Conservation (phyloP, 495 filamentous ascomycete species). For the Aspergillus indologenus region DNA sequence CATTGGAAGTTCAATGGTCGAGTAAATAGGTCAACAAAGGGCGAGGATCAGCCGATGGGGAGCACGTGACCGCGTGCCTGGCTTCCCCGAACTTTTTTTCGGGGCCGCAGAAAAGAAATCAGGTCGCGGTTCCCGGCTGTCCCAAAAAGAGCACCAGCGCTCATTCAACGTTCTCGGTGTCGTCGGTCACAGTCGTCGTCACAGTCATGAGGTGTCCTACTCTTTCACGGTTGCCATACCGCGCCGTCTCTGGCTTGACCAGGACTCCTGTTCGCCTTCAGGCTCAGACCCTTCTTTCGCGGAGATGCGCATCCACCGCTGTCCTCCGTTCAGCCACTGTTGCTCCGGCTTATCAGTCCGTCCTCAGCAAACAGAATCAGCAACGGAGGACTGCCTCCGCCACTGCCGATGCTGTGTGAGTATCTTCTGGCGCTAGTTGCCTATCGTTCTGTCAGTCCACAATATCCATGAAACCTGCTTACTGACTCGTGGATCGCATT, state of each 20-base stretch:
- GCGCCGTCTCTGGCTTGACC: slow-evolving; percentile 43
- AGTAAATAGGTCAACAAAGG: not conserved
- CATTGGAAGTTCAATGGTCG: not conserved
- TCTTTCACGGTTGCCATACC: slow-evolving; percentile 43
- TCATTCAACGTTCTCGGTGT: slow-evolving; percentile 27
- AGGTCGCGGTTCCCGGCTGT: slow-evolving; percentile 15
- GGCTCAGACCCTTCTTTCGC: slow-evolving; percentile 35
- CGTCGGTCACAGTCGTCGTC: slow-evolving; percentile 21
- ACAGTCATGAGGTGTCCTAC: slow-evolving; percentile 45
- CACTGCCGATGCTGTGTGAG: slow-evolving; percentile 43
- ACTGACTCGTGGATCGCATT: slow-evolving; percentile 11
- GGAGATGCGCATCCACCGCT: slow-evolving; percentile 41
- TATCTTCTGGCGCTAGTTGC: slow-evolving; percentile 4
- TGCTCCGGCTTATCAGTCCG: slow-evolving; percentile 40
- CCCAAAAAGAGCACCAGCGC: slow-evolving; percentile 23
- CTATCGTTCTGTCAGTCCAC: not conserved
- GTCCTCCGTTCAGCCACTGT: slow-evolving; percentile 40
- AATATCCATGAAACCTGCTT: slow-evolving; percentile 2
- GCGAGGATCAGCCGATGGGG: slow-evolving; percentile 9
- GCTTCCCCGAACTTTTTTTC: slow-evolving; percentile 49
- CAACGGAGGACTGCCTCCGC: slow-evolving; percentile 44
- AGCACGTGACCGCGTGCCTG: slow-evolving; percentile 46
- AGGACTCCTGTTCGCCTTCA: slow-evolving; percentile 39
- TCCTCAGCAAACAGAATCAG: slow-evolving; percentile 34
- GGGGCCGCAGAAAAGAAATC: slow-evolving; percentile 25